Conservation (phyloP, 1,284 basidiomycete genomes). For the Rhodotorula sp. region DNA sequence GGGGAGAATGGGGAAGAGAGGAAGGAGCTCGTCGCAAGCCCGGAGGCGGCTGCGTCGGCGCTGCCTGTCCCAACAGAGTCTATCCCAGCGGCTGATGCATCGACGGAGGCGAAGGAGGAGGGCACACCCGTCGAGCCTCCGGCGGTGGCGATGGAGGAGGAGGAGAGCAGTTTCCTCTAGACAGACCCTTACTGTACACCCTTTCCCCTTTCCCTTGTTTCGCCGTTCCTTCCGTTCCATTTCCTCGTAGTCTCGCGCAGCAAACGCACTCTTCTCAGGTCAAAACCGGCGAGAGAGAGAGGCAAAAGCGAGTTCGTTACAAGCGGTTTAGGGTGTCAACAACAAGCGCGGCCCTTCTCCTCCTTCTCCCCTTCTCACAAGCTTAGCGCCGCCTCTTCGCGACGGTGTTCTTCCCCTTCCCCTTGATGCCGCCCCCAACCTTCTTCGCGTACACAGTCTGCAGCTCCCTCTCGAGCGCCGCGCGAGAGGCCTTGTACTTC, state of each 20-base stretch:
- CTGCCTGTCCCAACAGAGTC: neutral
- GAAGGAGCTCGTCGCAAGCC: neutral
- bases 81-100: neutral
- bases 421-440: neutral
- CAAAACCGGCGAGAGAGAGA: too few relatives aligned
- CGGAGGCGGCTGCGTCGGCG: neutral
- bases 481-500: neutral
- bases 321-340: neutral
- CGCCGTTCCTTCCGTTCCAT: too few relatives aligned
- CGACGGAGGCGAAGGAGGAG: neutral
- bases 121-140: too few relatives aligned
- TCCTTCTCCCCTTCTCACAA: neutral
- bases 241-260: too few relatives aligned
- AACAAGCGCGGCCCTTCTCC: neutral
- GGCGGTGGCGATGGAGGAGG: neutral
- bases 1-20: neutral
- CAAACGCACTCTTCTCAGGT: too few relatives aligned
- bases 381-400: too few relatives aligned
- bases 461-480: neutral
- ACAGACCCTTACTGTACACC: neutral
- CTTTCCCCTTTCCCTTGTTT: too few relatives aligned
- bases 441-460: neutral
- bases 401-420: neutral
- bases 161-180: conserved; percentile 11
- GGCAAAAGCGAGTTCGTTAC: neutral